Conservation (phyloP, 257 asterid genomes). For the Solanum ahanhuiri region DNA sequence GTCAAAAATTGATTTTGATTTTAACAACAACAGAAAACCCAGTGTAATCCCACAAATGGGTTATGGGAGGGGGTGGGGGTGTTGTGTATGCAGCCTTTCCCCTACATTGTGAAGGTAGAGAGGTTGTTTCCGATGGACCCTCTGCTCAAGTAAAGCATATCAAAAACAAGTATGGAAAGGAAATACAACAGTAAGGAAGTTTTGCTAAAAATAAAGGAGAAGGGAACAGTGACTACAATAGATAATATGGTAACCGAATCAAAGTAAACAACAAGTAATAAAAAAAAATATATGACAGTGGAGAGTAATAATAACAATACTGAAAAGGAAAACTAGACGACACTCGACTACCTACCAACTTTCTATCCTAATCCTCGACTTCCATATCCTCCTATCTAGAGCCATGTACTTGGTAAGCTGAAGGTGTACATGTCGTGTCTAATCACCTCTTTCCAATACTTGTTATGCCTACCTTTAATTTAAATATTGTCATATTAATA, state of each 20-base stretch:
- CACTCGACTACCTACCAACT: not conserved
- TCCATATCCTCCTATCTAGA: not conserved
- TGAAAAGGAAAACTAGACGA: not conserved
- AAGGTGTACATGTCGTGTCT: not conserved
- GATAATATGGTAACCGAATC: not conserved
- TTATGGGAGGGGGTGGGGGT: not conserved
- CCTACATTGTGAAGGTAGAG: not conserved
- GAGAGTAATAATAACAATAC: not conserved
- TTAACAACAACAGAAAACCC: not conserved
- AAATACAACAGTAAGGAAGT: not conserved
- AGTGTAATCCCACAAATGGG: not conserved
- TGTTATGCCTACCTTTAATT: not conserved
- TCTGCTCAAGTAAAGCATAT: not conserved
- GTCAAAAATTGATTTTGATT: not conserved
- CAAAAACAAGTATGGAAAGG: not conserved
- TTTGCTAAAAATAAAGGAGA: not conserved
- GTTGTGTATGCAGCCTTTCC: not conserved
- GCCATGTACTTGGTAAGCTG: not conserved
- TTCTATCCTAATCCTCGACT: not conserved
- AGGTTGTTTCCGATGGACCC: not conserved
- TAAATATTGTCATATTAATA: not conserved
- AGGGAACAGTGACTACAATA: not conserved
- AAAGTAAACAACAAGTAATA: not conserved
- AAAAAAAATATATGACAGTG: not conserved
- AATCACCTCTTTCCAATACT: not conserved